Percentiles rank a stretch among this genome's conserved stretches.
Evolutionary conservation across 176 grass and related monocot species (phyloP).

Genomic region (Oryza punctata): DNA sequence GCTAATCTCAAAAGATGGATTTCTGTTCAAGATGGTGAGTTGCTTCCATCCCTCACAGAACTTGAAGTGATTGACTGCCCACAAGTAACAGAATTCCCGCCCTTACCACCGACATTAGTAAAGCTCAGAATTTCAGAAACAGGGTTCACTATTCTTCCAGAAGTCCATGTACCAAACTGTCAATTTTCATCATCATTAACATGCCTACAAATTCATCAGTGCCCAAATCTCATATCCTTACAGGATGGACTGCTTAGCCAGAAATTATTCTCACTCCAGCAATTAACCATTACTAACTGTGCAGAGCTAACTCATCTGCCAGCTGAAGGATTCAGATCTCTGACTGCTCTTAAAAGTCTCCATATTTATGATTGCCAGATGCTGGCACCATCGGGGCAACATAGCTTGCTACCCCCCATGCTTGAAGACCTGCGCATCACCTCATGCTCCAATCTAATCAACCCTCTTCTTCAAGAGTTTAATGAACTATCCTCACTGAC

Average conservation of each 20-base stretch:
- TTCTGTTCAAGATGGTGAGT: conserved; percentile 33
- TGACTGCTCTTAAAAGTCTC: conserved; percentile 56
- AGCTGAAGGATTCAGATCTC: conserved; percentile 48
- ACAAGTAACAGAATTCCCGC: conserved; percentile 47
- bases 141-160: conserved; percentile 55
- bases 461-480: conserved; percentile 55
- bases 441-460: conserved; percentile 56
- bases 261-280: conserved; percentile 40
- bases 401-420: conserved; percentile 35
- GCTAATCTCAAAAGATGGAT: conserved; percentile 51
- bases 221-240: conserved; percentile 63
- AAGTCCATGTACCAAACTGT: conserved; percentile 34
- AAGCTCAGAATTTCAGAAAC: conserved; percentile 66
- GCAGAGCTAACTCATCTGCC: conserved; percentile 53
- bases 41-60: conserved; percentile 59
- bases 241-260: conserved; percentile 52
- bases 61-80: conserved; percentile 55
- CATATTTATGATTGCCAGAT: conserved; percentile 62
- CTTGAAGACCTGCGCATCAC: conserved; percentile 69
- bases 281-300: conserved; percentile 57
- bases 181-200: conserved; percentile 34
- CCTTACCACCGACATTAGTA: conserved; percentile 49
- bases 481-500: conserved; percentile 37
- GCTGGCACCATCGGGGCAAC: conserved; percentile 34
- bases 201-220: conserved; percentile 59